Conservation (phyloP, 352 stramenopile species). For the Pythium vanterpoolii region DNA sequence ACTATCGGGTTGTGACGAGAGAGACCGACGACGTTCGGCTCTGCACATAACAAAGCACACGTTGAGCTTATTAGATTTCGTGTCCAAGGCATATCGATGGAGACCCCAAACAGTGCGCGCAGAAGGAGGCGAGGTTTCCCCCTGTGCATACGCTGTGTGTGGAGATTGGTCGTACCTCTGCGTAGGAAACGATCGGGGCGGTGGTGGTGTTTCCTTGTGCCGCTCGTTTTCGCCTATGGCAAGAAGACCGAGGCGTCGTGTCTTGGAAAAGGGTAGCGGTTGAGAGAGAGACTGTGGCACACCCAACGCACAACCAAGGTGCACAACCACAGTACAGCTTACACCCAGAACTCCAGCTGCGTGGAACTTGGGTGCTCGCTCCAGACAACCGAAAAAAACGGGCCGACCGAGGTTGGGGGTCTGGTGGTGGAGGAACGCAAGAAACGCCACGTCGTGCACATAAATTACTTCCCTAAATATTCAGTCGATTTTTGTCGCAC, state of each 20-base stretch:
- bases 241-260: neutral
- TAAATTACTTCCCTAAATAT: slow-evolving; percentile 18
- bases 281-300: neutral
- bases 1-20: slow-evolving; percentile 15
- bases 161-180: slow-evolving; percentile 11
- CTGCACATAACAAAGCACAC: slow-evolving; percentile 3
- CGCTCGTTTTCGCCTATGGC: neutral
- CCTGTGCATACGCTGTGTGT: too few species aligned
- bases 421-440: slow-evolving; percentile 17
- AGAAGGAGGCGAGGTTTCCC: neutral
- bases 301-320: neutral
- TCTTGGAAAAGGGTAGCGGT: neutral
- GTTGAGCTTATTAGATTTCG: neutral
- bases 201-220: slow-evolving; percentile 2
- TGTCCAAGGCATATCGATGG: neutral
- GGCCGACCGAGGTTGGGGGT: neutral
- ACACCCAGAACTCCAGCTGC: neutral
- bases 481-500: slow-evolving; percentile 14
- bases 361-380: slow-evolving; percentile 8
- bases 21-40: slow-evolving; percentile 10
- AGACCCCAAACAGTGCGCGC: neutral
- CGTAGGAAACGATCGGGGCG: slow-evolving; percentile 22
- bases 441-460: slow-evolving; percentile 19
- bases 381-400: slow-evolving; percentile 4
- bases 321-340: neutral